Evolutionary conservation across 2,329 filamentous ascomycete species (phyloP).

Genomic region (Colletotrichum caudatum): DNA sequence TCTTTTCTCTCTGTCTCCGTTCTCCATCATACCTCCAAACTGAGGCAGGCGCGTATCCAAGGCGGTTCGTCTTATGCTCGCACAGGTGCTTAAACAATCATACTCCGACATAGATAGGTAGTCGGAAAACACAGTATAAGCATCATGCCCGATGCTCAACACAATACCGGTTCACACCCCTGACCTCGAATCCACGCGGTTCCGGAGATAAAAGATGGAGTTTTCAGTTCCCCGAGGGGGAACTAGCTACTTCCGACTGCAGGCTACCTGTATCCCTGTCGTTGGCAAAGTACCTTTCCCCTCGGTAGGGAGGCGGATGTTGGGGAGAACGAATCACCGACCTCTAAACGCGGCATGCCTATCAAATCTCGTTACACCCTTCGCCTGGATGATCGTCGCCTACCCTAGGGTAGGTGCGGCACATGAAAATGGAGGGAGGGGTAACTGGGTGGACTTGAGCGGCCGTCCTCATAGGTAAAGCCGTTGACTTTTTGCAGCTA

Average conservation of each 20-base stretch:
- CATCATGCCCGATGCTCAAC: not conserved
- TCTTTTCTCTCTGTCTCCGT: not conserved
- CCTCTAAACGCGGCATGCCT: not conserved
- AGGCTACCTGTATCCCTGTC: not conserved
- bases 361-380: conserved; percentile 27
- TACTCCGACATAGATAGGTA: too few relatives aligned
- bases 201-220: conserved; percentile 12
- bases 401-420: conserved; percentile 32
- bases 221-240: not conserved
- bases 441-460: conserved; percentile 5
- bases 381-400: conserved; percentile 24
- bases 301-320: not conserved
- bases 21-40: not conserved
- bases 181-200: not conserved
- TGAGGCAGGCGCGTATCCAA: too few relatives aligned
- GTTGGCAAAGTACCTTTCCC: conserved; percentile 1
- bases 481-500: not conserved
- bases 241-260: not conserved
- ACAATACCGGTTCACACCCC: not conserved
- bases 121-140: too few relatives aligned
- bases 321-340: conserved; percentile 3
- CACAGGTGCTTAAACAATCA: too few relatives aligned
- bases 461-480: not conserved
- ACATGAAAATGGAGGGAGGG: not conserved
- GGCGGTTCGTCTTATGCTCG: too few relatives aligned